A percentile compares a stretch with the other conserved stretches of the same genome.
Evolutionary conservation across 1,139 yeast species (phyloP).

Genomic region (Yamadazyma songkhlaensis): DNA sequence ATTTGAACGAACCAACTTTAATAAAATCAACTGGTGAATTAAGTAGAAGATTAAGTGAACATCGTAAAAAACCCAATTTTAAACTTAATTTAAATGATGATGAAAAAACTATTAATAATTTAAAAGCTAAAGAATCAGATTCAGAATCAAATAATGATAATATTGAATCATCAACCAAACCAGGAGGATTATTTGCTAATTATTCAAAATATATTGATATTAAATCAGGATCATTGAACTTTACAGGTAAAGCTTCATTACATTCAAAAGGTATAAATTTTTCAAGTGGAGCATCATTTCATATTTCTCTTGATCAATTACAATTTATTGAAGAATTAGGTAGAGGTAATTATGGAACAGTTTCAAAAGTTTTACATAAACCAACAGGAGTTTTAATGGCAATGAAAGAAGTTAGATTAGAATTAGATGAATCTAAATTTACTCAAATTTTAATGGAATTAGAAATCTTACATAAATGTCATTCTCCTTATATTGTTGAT

Average conservation of each 20-base stretch:
- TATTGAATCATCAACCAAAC: conserved; percentile 13
- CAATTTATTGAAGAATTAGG: conserved; percentile 87
- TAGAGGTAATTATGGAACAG: conserved; percentile 94
- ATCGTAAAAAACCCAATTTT: conserved; percentile 39
- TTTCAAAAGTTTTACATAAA: conserved; percentile 84
- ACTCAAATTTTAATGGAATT: conserved; percentile 94
- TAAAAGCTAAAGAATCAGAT: conserved; percentile 1
- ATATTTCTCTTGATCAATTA: conserved; percentile 82
- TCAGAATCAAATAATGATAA: conserved; percentile 7
- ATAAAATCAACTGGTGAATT: conserved; percentile 33
- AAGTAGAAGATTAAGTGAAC: conserved; percentile 35
- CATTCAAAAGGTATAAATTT: conserved; percentile 93
- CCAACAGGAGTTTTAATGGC: conserved; percentile 97
- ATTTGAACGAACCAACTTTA: conserved; percentile 9
- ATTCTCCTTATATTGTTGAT: conserved; percentile 87
- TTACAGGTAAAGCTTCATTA: conserved; percentile 89
- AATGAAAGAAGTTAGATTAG: conserved; percentile 92
- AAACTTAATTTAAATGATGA: conserved; percentile 27
- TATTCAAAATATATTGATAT: conserved; percentile 87
- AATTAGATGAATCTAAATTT: conserved; percentile 86
- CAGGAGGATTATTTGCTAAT: conserved; percentile 69
- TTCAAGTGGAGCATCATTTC: conserved; percentile 80
- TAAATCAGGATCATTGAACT: conserved; percentile 85
- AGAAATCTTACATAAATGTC: conserved; percentile 88
- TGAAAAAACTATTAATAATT: conserved; percentile 6